These are phyloP conservation scores for Lathyrus sativus DNA, from an alignment of 306 rosid species.

Conservation along the genomic window DNA sequence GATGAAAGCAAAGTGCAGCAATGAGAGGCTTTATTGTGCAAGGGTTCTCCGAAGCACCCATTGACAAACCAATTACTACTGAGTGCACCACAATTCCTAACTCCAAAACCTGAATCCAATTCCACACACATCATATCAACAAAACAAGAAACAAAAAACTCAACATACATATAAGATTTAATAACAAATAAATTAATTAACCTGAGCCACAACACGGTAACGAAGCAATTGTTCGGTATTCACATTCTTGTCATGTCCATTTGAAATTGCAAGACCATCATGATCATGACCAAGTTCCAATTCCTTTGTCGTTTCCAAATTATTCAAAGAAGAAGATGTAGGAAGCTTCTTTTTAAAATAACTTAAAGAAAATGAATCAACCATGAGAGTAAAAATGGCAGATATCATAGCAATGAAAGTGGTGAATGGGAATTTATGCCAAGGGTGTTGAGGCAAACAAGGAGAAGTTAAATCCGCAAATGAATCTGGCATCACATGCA, in stretches of 20 bases:
- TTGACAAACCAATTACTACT: conserved; percentile 72
- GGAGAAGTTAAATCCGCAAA: conserved; percentile 42
- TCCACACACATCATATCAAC: conserved; percentile 1
- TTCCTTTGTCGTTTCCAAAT: conserved; percentile 16
- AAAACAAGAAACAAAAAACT: background rate
- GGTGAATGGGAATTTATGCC: conserved; percentile 66
- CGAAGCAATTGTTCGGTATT: conserved; percentile 39
- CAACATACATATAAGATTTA: background rate
- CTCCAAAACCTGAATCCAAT: conserved; percentile 57
- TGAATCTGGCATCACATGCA: conserved; percentile 78
- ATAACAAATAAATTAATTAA: conserved; percentile 8
- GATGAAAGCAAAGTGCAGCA: conserved; percentile 81
- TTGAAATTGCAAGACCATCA: background rate
- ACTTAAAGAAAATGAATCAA: conserved; percentile 60
- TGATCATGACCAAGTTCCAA: conserved; percentile 10
- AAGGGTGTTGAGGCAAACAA: conserved; percentile 59
- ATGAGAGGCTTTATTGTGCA: conserved; percentile 72
- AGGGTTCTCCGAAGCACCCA: conserved; percentile 71
- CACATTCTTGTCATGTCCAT: background rate
- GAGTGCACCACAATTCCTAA: conserved; percentile 75
- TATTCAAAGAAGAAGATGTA: background rate
- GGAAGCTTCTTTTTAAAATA: conserved; percentile 39
- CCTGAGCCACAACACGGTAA: conserved; percentile 66
- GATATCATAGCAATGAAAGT: conserved; percentile 67
- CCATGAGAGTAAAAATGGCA: conserved; percentile 54